Evolutionary conservation across 2,329 filamentous ascomycete species (phyloP).

Genomic region (Exophiala sp.): DNA sequence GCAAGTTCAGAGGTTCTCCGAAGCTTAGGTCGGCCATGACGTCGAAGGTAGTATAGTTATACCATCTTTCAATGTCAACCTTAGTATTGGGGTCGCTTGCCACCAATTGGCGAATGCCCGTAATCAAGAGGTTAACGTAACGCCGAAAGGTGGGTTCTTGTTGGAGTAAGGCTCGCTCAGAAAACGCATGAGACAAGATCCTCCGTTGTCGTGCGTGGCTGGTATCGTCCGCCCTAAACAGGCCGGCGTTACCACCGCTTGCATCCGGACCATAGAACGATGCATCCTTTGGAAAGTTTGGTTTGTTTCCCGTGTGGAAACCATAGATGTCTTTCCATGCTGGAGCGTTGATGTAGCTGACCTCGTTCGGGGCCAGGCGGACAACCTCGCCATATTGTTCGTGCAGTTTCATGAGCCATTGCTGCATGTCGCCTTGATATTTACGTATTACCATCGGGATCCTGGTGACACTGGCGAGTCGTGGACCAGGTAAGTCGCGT

Average conservation of each 20-base stretch:
- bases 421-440: not conserved
- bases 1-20: constrained; percentile 25
- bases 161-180: constrained; percentile 21
- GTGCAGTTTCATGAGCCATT: not conserved
- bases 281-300: constrained; percentile 42
- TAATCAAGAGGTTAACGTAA: constrained; percentile 32
- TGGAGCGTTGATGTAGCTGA: constrained; percentile 33
- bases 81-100: not conserved
- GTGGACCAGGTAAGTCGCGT: not conserved
- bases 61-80: constrained; percentile 25
- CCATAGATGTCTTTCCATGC: constrained; percentile 35
- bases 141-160: constrained; percentile 34
- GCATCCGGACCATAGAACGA: constrained; percentile 18
- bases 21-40: constrained; percentile 30
- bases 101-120: constrained; percentile 18
- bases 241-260: constrained; percentile 11
- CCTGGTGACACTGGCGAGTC: not conserved
- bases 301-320: constrained; percentile 7
- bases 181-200: constrained; percentile 27
- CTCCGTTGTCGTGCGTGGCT: constrained; percentile 26
- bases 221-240: constrained; percentile 18
- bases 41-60: constrained; percentile 30
- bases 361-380: constrained; percentile 36
- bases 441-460: not conserved
- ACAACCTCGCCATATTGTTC: constrained; percentile 30